These are phyloP conservation scores for Aureobasidium sp. DNA, from an alignment of 2,329 filamentous ascomycete species.

Conservation along the genomic window DNA sequence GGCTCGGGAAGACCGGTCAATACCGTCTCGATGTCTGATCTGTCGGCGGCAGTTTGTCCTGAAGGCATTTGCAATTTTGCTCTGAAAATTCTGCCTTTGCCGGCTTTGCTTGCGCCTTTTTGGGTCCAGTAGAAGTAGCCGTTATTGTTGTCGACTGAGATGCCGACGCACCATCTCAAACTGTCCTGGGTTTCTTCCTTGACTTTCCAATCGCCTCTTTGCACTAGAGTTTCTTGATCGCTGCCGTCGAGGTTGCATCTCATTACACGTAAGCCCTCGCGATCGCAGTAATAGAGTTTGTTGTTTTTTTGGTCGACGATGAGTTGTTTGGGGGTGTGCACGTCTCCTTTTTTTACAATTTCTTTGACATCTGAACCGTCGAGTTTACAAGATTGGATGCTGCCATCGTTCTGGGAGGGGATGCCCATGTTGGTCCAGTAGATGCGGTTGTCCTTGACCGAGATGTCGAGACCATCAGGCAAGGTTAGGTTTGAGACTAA, in stretches of 20 bases:
- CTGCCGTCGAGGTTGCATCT: constrained; percentile 32
- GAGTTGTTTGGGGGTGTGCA: constrained; percentile 46
- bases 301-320: constrained; percentile 23
- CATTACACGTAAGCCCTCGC: constrained; percentile 36
- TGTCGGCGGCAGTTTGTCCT: constrained; percentile 28
- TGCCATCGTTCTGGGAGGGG: constrained; percentile 17
- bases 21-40: constrained; percentile 39
- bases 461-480: constrained; percentile 36
- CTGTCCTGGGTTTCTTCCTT: constrained; percentile 10
- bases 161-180: constrained; percentile 51
- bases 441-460: constrained; percentile 27
- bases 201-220: constrained; percentile 34
- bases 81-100: constrained; percentile 46
- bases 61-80: constrained; percentile 38
- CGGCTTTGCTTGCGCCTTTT: constrained; percentile 46
- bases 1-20: constrained; percentile 46
- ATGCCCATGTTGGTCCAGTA: constrained; percentile 29
- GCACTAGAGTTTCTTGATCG: constrained; percentile 33
- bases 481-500: constrained; percentile 54
- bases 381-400: constrained; percentile 32
- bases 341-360: constrained; percentile 37
- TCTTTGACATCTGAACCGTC: constrained; percentile 28
- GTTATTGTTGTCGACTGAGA: constrained; percentile 38
- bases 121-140: constrained; percentile 54
- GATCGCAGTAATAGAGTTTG: constrained; percentile 38